Evolutionary conservation across 768 basidiomycete genomes (phyloP).

Genomic region (Lactarius sp.): DNA sequence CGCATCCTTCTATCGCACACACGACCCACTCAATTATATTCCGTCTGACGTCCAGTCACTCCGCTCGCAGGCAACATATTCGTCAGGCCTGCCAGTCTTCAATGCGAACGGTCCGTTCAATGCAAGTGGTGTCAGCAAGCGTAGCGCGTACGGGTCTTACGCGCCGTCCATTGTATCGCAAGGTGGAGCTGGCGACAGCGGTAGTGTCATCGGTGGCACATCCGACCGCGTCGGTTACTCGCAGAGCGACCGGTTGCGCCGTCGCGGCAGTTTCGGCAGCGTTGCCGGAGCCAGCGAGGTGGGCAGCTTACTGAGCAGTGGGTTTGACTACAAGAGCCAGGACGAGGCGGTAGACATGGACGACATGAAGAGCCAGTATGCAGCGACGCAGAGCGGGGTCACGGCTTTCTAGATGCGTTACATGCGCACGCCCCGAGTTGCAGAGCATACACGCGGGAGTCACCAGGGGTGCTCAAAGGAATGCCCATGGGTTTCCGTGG

Average conservation of each 20-base stretch:
- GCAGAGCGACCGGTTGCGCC: conserved; percentile 83
- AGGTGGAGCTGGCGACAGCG: conserved; percentile 62
- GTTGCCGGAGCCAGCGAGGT: conserved; percentile 72
- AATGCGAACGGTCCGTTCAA: conserved; percentile 64
- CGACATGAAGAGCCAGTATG: conserved; percentile 86
- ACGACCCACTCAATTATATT: conserved; percentile 90
- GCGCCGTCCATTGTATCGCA: conserved; percentile 93
- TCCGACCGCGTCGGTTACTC: conserved; percentile 67
- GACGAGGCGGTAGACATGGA: conserved; percentile 76
- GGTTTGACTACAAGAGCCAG: conserved; percentile 84
- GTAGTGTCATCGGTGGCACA: conserved; percentile 41
- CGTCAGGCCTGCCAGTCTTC: conserved; percentile 87
- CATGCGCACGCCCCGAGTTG: conserved; percentile 6
- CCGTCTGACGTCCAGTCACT: conserved; percentile 95
- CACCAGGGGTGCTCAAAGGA: not conserved
- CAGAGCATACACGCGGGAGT: conserved; percentile 9
- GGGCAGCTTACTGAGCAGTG: conserved; percentile 59
- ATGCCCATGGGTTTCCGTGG: not conserved
- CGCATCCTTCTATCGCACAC: conserved; percentile 90
- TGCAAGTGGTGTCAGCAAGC: conserved; percentile 55
- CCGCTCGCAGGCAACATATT: conserved; percentile 93
- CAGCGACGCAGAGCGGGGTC: conserved; percentile 78
- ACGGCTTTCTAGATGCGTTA: conserved; percentile 63
- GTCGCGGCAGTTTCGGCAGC: conserved; percentile 72
- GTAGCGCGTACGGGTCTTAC: conserved; percentile 73